A percentile compares a stretch with the other conserved stretches of the same genome.
These are phyloP conservation scores for Ophiostoma sp. DNA, from an alignment of 2,329 filamentous ascomycete genomes.

Conservation along the genomic window DNA sequence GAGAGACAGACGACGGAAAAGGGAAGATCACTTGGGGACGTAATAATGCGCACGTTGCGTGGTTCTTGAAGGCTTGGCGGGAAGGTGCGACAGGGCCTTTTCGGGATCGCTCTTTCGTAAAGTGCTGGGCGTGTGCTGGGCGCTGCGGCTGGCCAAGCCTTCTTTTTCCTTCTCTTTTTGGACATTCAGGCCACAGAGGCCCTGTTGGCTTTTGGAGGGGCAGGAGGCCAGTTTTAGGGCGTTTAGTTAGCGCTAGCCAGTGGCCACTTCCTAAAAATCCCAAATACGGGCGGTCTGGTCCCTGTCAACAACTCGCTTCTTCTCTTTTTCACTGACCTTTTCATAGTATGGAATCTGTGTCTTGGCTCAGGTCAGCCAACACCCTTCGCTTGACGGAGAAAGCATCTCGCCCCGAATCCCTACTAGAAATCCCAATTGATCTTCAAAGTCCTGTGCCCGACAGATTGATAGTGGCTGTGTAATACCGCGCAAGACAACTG, in stretches of 20 bases:
- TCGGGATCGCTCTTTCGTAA: background rate
- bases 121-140: background rate
- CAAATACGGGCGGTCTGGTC: background rate
- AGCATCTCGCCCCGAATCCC: background rate
- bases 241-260: background rate
- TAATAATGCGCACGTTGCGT: slow-evolving; percentile 10
- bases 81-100: background rate
- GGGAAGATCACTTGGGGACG: slow-evolving; percentile 14
- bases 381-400: background rate
- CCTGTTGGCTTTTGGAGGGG: background rate
- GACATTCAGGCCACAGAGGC: background rate
- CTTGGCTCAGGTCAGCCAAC: slow-evolving; percentile 16
- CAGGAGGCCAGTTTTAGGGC: background rate
- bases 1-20: background rate
- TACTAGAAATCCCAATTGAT: background rate
- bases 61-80: slow-evolving; percentile 1
- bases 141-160: background rate
- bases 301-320: background rate
- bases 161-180: background rate
- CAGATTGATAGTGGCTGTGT: slow-evolving; percentile 7
- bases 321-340: no score
- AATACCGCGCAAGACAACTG: background rate
- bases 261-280: background rate
- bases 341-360: slow-evolving; percentile 8
- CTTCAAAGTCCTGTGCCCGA: background rate